A percentile compares a stretch with the other conserved stretches of the same genome.
phyloP scores from a whole-genome alignment of 192 early-diverging fungal genomes.

The Obelidium mucronatum region DNA sequence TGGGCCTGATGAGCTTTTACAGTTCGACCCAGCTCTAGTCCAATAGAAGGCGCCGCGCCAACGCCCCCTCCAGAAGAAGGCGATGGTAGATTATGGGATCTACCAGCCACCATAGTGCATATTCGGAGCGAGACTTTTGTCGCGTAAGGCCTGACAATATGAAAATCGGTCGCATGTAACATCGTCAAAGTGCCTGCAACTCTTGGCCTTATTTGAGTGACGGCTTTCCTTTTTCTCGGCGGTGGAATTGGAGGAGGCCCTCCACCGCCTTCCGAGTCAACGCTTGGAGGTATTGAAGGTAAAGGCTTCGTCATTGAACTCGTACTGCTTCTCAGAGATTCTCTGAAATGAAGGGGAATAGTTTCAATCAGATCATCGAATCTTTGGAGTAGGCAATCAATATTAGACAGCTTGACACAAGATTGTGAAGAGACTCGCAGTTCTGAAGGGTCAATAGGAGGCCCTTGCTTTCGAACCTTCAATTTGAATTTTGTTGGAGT shows the following conservation, averaged over 20 bases:
- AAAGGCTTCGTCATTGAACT: neutral
- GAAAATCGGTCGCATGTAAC: neutral
- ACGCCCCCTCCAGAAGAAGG: neutral
- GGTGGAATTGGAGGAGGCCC: neutral
- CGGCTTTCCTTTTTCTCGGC: neutral
- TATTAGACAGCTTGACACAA: constrained; percentile 50
- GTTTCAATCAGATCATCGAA: constrained; percentile 36
- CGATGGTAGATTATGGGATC: neutral
- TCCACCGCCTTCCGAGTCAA: too few species aligned
- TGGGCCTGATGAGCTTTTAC: neutral
- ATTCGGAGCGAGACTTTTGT: constrained; percentile 18
- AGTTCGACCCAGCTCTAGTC: constrained; percentile 21
- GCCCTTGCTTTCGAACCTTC: constrained; percentile 37
- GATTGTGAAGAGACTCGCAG: constrained; percentile 39
- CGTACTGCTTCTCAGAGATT: neutral
- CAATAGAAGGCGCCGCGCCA: neutral
- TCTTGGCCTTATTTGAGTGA: neutral
- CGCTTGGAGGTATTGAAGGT: neutral
- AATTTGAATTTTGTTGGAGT: constrained; percentile 36
- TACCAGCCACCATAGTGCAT: neutral
- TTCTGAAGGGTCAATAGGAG: constrained; percentile 37
- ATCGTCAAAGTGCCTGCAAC: constrained; percentile 5
- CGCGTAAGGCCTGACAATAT: neutral
- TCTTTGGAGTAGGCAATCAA: constrained; percentile 30
- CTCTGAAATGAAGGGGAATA: constrained; percentile 8